phyloP scores from a whole-genome alignment of 192 early-diverging fungal species.

The Dispira simplex region DNA sequence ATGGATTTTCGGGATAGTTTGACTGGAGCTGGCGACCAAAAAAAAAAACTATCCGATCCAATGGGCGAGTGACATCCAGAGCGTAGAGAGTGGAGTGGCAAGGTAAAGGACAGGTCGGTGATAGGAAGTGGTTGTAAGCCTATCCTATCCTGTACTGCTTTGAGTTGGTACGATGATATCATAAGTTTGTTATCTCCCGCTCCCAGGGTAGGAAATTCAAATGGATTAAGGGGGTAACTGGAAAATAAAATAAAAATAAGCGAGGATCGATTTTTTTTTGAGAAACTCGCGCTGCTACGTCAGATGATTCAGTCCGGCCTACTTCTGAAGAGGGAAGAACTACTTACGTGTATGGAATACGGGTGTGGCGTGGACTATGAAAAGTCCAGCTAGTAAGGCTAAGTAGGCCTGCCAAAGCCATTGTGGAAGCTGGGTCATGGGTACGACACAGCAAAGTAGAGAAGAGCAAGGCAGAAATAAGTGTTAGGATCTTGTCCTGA shows the following conservation, averaged over 20 bases:
- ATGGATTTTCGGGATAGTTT: too few species aligned
- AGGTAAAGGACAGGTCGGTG: too few species aligned
- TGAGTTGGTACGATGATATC: neutral
- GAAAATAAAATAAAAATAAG: neutral
- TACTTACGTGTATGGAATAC: constrained; percentile 6
- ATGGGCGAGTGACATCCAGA: too few species aligned
- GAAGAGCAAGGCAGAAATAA: neutral
- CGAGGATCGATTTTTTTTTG: too few species aligned
- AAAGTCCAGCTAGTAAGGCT: neutral
- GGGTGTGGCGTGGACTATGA: neutral
- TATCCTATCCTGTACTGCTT: too few species aligned
- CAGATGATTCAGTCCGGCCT: neutral
- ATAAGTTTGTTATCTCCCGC: neutral
- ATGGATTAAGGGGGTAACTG: neutral
- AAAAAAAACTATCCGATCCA: too few species aligned
- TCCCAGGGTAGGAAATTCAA: neutral
- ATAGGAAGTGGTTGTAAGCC: too few species aligned
- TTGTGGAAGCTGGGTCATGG: neutral
- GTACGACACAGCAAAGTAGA: neutral
- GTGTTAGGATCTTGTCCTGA: neutral
- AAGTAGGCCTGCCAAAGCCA: neutral
- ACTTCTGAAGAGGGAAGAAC: neutral
- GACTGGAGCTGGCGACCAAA: too few species aligned
- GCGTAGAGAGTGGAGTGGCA: too few species aligned
- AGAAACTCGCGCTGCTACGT: neutral